These are phyloP conservation scores for Cinnamomum micranthum DNA, from an alignment of 164 flowering plant species.

Conservation along the genomic window DNA sequence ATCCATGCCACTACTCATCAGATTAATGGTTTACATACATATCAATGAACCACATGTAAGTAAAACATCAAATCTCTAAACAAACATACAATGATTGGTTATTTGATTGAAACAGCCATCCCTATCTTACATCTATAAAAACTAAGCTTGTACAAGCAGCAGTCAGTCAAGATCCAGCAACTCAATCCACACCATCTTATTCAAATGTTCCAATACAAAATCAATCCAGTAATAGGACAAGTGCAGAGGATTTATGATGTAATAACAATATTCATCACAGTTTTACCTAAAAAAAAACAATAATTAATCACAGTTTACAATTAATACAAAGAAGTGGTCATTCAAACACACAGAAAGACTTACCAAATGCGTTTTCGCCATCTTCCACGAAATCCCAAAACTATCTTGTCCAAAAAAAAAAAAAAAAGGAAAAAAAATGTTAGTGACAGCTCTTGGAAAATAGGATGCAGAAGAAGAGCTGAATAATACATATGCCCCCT, in stretches of 20 bases:
- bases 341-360: neutral
- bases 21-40: too few relatives aligned
- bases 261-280: neutral
- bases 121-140: neutral
- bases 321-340: neutral
- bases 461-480: neutral
- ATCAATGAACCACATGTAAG: too few relatives aligned
- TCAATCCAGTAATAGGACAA: neutral
- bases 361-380: constrained; percentile 19
- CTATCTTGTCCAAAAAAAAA: neutral
- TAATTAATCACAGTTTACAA: neutral
- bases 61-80: too few relatives aligned
- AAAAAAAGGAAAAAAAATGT: neutral
- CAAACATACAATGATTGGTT: too few relatives aligned
- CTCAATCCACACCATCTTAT: neutral
- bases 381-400: constrained; percentile 10
- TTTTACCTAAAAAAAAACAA: too few relatives aligned
- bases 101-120: neutral
- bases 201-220: neutral
- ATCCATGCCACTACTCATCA: too few relatives aligned
- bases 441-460: neutral
- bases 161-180: neutral
- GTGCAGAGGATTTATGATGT: neutral
- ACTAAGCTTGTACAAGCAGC: neutral
- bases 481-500: neutral